Base-by-base conservation (phyloP, 2,329 filamentous ascomycete species). In the Kalmusia sp. region DNA sequence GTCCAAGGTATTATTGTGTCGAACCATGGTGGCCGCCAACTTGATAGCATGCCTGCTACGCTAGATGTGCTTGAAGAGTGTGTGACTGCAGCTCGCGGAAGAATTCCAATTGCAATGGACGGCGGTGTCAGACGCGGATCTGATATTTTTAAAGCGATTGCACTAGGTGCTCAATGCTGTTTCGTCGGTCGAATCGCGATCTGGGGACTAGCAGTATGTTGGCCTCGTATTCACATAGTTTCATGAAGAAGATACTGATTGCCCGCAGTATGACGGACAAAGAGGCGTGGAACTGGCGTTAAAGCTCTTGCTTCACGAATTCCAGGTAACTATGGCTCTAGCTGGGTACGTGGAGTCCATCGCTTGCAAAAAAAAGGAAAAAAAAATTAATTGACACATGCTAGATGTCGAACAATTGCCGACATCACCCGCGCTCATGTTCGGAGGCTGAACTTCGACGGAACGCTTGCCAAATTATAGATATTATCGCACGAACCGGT, bases 71-170 rank as follows among this genome's bases (percentile, higher is more conserved):
- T 80, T 9, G 69, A 69, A 0, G 74, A 77, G 43, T 75, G 74
- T 41, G 76, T 70, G 0, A 63, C 63, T 2, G 74, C 72, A 5
- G 75, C 73, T 1, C 59, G 68, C 2, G 78, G 80, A 15, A 79
- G 78, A 52, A 75, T 87, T n/a, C 81, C 82, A 0, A 77, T 90
- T 17, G 79, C 88, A 37, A 82, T 89, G 14, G 87, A 90, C 61
- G 81, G 78, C 9, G 83, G 84, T 0, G 80, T 86, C 27, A 65
- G 84, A 33, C 78, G 79, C 12, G 84, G 82, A 0, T 81, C 78
- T 0, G 84, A 87, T 64, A 76, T 85, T 9, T 81, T 86, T 70
- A 86, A 86, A 64, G 83, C 83, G 1, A 66, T 84, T 2, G 79
- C 80, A 2, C 65, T 84, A 2, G 81, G 81, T 2, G 82, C 81